Evolutionary conservation across 176 grass and related monocot genomes (phyloP).

Genomic region (Eleusine coracana): DNA sequence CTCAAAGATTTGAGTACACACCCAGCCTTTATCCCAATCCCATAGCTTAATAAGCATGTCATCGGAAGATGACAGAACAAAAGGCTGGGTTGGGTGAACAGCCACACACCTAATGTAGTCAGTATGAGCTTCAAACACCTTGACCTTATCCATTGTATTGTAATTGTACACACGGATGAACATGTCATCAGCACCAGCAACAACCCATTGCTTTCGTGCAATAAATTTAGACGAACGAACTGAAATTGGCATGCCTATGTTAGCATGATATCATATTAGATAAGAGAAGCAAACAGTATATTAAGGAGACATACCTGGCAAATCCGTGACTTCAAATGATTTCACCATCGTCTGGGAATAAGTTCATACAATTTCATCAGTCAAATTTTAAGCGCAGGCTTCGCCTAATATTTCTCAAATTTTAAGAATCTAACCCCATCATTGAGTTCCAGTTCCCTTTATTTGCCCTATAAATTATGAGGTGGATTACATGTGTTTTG

Average conservation of each 20-base stretch:
- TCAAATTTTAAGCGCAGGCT: slow-evolving; percentile 4
- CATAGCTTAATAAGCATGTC: slow-evolving; percentile 99
- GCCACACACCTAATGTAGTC: slow-evolving; percentile 97
- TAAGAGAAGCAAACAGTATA: slow-evolving; percentile 12
- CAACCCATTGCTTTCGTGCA: slow-evolving; percentile 91
- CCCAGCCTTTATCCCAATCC: slow-evolving; percentile 99
- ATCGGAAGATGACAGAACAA: slow-evolving; percentile 95
- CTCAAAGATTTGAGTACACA: slow-evolving; percentile 98
- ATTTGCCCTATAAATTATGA: slow-evolving; percentile 1
- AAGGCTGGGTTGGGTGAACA: slow-evolving; percentile 95
- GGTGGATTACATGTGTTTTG: background rate
- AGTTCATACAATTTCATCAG: slow-evolving; percentile 33
- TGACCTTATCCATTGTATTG: slow-evolving; percentile 96
- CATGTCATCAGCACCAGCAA: slow-evolving; percentile 97
- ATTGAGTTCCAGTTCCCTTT: background rate
- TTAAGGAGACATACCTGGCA: slow-evolving; percentile 65
- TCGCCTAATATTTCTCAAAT: background rate
- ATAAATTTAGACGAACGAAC: slow-evolving; percentile 95
- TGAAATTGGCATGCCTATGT: slow-evolving; percentile 51
- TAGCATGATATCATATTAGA: slow-evolving; percentile 19
- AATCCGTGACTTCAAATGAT: slow-evolving; percentile 98
- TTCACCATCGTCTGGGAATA: slow-evolving; percentile 91
- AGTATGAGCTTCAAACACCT: slow-evolving; percentile 91
- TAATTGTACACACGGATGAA: slow-evolving; percentile 96
- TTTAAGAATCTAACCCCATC: background rate